These are phyloP conservation scores for Boechera divaricarpa DNA, from an alignment of 345 rosid species.

Conservation along the genomic window DNA sequence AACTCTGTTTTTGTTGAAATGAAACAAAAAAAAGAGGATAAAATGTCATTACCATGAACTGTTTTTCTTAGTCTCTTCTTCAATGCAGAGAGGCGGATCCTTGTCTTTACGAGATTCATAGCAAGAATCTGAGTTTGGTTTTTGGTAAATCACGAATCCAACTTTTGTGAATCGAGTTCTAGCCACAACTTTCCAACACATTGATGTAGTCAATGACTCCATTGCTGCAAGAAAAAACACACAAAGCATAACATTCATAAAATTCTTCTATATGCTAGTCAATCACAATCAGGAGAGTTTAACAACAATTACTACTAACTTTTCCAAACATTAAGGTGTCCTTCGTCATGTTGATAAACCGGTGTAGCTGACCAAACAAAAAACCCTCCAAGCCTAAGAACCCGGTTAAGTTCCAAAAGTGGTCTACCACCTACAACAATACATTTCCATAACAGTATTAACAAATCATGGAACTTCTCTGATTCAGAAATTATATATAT, in stretches of 20 bases:
- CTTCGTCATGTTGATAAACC: conserved; percentile 68
- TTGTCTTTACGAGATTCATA: conserved; percentile 58
- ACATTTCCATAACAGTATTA: conserved; percentile 13
- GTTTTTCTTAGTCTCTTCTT: conserved; percentile 47
- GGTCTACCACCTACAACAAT: conserved; percentile 80
- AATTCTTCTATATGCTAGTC: neutral
- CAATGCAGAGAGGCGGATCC: conserved; percentile 66
- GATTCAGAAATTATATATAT: conserved; percentile 41
- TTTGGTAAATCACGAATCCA: conserved; percentile 85
- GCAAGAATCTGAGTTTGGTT: conserved; percentile 73
- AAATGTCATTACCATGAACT: conserved; percentile 60
- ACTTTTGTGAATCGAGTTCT: conserved; percentile 65
- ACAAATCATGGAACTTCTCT: conserved; percentile 10
- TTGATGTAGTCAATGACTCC: conserved; percentile 70
- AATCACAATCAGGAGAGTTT: conserved; percentile 2
- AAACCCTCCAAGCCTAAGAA: conserved; percentile 92
- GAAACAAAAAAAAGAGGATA: neutral
- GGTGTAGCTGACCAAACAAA: conserved; percentile 98
- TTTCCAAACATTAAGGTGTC: conserved; percentile 72
- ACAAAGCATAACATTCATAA: conserved; percentile 17
- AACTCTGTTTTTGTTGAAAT: neutral
- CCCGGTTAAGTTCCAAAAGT: conserved; percentile 83
- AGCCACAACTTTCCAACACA: conserved; percentile 84
- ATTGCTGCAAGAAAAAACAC: conserved; percentile 57
- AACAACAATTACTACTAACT: conserved; percentile 47